Conservation (phyloP, 169 alveolate genomes). For the Plasmodium reichenowi region DNA sequence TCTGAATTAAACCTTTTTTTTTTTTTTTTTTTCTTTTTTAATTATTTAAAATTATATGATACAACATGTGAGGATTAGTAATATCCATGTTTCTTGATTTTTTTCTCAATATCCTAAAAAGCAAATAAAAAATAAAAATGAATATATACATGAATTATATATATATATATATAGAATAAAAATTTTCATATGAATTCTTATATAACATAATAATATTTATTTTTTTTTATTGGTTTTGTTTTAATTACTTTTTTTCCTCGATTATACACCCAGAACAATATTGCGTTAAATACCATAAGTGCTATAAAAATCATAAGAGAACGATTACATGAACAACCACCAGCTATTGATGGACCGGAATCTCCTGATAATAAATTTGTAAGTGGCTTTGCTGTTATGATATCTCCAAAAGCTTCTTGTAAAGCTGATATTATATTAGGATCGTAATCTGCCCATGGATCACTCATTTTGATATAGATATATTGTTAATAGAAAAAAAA, state of each 20-base stretch:
- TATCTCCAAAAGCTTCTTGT: constrained; percentile 32
- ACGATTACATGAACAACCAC: constrained; percentile 35
- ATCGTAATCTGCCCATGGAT: constrained; percentile 18
- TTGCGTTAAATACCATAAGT: constrained; percentile 27
- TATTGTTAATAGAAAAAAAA: neutral
- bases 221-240: neutral
- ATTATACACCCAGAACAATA: constrained; percentile 21
- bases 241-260: constrained; percentile 33
- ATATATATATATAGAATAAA: no score
- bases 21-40: no score
- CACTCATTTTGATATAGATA: constrained; percentile 40
- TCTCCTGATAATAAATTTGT: no score
- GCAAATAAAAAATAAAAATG: neutral
- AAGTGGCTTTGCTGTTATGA: neutral
- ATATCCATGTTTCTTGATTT: constrained; percentile 52
- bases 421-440: constrained; percentile 21
- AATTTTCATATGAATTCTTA: no score
- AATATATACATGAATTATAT: no score
- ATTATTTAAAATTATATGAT: neutral
- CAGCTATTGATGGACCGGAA: neutral
- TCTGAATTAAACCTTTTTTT: no score
- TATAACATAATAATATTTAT: neutral
- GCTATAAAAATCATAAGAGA: constrained; percentile 32
- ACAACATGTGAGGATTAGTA: constrained; percentile 1
- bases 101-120: constrained; percentile 39